Percentiles rank a stretch among this genome's conserved stretches.
Conservation (phyloP, 2,329 filamentous ascomycete genomes). For the Lecanicillium sp. region DNA sequence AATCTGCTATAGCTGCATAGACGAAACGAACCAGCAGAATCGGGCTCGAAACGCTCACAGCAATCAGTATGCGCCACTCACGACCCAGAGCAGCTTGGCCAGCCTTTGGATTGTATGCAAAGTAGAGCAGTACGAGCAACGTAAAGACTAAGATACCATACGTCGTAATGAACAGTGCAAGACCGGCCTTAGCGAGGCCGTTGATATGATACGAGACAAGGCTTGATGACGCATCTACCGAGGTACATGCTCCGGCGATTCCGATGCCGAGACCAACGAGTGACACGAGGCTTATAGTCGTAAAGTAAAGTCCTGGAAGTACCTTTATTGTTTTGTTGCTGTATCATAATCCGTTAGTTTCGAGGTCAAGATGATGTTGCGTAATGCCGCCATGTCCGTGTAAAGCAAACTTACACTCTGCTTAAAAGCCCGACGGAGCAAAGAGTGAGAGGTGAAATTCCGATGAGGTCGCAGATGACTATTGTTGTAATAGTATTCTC, state of each 20-base stretch:
- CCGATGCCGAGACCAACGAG: constrained; percentile 9
- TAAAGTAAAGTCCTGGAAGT: constrained; percentile 2
- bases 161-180: constrained; percentile 9
- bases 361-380: no score
- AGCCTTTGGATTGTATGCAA: no score
- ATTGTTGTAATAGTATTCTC: constrained; percentile 6
- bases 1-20: constrained; percentile 10
- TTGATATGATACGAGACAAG: no score
- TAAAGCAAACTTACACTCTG: no score
- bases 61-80: no score
- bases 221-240: constrained; percentile 6
- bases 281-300: constrained; percentile 5
- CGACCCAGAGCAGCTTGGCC: no score
- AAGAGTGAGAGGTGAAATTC: constrained; percentile 11
- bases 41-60: constrained; percentile 4
- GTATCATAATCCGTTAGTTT: no score
- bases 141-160: constrained; percentile 9
- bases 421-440: constrained; percentile 9
- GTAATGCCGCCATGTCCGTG: no score
- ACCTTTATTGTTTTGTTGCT: constrained; percentile 2
- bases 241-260: constrained; percentile 8
- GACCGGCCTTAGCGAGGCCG: constrained; percentile 8
- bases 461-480: constrained; percentile 11
- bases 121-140: constrained; percentile 8
- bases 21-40: constrained; percentile 11